Base-by-base conservation (phyloP, 257 asterid species). In the Cinchona pubescens region DNA sequence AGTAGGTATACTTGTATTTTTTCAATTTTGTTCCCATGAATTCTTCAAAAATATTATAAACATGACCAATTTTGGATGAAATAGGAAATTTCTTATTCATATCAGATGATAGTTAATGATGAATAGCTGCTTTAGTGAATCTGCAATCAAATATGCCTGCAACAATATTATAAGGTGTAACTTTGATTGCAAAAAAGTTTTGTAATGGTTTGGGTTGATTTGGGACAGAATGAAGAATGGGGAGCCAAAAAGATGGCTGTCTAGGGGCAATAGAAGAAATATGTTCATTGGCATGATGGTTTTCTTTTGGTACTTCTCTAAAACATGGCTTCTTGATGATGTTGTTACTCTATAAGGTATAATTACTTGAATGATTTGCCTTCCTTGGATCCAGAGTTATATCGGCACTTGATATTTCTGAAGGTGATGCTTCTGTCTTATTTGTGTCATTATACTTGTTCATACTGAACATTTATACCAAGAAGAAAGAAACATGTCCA, bases 361-460 rank as follows among this genome's bases (percentile, higher is more conserved):
- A 95, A 92, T 83, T 95, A 95, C 82, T 87, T 95, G 91, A 95
- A 95, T 69, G 99, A 95, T 85, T 83, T 95, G 60, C 99, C 99
- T 78, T 95, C 99, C 74, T 84, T 95, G 92, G 99, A 95, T 82
- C 97, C 92, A 10, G 99, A 95, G 82, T 81, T 95, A 78, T 95
- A 95, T 81, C 96, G 96, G 77, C 99, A 95, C 83, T 88, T 95
- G 81, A 88, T 92, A 64, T 95, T 91, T 76, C 85, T 95, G 58
- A 95, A 95, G 97, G 99, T 94, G 73, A 80, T 76, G 73, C 71
- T 78, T 76, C 75, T 9, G 56, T 34, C 13, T 34, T 32, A 7
- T 6, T 10, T 40, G 27, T 42, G 2, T 37, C 16, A 7, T 58
- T 34, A 16, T 53, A 51, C 19, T 56, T 48, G 18, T 49, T 43